Percentiles rank a stretch among this genome's conserved stretches.
phyloP scores from a whole-genome alignment of 495 filamentous ascomycete genomes.

The Pyronema domesticum region DNA sequence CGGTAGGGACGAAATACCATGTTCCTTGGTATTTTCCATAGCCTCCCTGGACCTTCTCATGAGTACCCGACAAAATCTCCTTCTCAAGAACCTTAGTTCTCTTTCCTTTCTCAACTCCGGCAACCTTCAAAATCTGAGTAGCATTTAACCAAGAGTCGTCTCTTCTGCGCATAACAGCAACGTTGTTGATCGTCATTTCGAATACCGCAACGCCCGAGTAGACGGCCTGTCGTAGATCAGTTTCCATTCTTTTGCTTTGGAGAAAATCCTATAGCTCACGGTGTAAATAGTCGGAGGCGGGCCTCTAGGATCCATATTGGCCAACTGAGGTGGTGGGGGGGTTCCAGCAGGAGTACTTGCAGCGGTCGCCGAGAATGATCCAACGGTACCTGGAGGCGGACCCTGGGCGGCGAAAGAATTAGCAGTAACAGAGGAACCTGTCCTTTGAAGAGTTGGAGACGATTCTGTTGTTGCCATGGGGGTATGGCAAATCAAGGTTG shows the following conservation, averaged over 20 bases:
- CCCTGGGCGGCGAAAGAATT: slow-evolving; percentile 25
- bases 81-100: slow-evolving; percentile 95
- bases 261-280: slow-evolving; percentile 2
- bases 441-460: slow-evolving; percentile 24
- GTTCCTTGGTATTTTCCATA: slow-evolving; percentile 99
- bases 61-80: slow-evolving; percentile 84
- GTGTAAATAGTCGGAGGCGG: slow-evolving; percentile 22
- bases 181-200: slow-evolving; percentile 85
- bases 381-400: slow-evolving; percentile 33
- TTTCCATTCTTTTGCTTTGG: background rate
- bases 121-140: slow-evolving; percentile 89
- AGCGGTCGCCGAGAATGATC: slow-evolving; percentile 34
- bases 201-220: slow-evolving; percentile 93
- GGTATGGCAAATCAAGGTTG: too few species aligned
- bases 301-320: slow-evolving; percentile 23
- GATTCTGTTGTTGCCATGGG: slow-evolving; percentile 15
- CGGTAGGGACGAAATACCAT: slow-evolving; percentile 34
- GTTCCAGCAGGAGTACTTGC: slow-evolving; percentile 40
- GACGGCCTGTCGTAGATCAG: slow-evolving; percentile 45
- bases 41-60: slow-evolving; percentile 96
- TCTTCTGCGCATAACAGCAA: slow-evolving; percentile 87
- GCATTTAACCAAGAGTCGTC: slow-evolving; percentile 87
- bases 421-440: slow-evolving; percentile 26
- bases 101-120: slow-evolving; percentile 88
- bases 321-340: slow-evolving; percentile 26